A percentile compares a stretch with the other conserved stretches of the same genome.
phyloP scores from a whole-genome alignment of 345 rosid genomes.

The Eucalyptus shirleyi region DNA sequence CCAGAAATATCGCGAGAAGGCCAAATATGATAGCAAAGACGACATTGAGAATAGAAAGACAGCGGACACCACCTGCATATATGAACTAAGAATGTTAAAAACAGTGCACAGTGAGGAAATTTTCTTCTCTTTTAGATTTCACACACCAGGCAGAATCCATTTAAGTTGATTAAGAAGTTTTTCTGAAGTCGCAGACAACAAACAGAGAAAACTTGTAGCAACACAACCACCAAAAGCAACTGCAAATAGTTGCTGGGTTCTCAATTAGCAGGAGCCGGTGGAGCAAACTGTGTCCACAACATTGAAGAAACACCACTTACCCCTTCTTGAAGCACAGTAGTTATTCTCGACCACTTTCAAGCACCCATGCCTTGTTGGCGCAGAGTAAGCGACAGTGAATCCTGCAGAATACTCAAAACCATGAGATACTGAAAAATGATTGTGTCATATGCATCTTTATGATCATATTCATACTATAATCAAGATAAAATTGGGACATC shows the following conservation, averaged over 20 bases:
- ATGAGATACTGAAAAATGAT: constrained; percentile 1
- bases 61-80: constrained; percentile 74
- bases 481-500: background rate
- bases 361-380: constrained; percentile 77
- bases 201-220: background rate
- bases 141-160: background rate
- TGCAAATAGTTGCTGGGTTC: background rate
- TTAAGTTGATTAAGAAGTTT: background rate
- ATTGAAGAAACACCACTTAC: constrained; percentile 11
- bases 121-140: background rate
- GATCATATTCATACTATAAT: background rate
- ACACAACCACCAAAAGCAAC: background rate
- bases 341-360: constrained; percentile 81
- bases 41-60: constrained; percentile 61
- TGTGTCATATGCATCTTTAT: background rate
- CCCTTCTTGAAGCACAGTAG: constrained; percentile 91
- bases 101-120: background rate
- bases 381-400: constrained; percentile 60
- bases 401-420: constrained; percentile 31
- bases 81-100: background rate
- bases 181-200: background rate
- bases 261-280: background rate
- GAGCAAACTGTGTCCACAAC: background rate
- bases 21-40: constrained; percentile 68
- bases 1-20: constrained; percentile 77